Evolutionary conservation across 176 grass and related monocot species (phyloP), one percentile per base, ranked within the genome.

Genomic region (Eragrostis nindensis): DNA sequence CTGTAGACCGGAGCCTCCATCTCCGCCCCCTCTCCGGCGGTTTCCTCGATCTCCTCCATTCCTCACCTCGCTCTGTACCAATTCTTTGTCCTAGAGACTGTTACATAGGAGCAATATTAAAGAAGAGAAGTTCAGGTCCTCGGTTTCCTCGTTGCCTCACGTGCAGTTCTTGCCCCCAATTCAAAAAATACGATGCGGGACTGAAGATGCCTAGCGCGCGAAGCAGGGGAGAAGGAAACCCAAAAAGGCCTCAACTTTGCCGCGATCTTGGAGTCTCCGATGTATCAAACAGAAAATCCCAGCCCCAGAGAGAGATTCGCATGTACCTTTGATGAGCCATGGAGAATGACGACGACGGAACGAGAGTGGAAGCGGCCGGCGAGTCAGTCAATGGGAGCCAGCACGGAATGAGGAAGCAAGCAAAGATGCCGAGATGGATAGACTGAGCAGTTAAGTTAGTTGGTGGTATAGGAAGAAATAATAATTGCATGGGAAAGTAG

Each of bases 41-140:
- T 30, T 82, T 91, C 90, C 84, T 93, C 54, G 75, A 97, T 93
- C 71, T 93, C 90, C 22, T 24, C 47, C 64, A 17, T 74, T 11
- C 10, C 14, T 18, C n/a, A 2, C 47, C 11, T 75, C 15, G 12
- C 1, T 18, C 39, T 5, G 13, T 5, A 43, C n/a, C 44, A 18
- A 71, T 52, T 39, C 53, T 16, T 54, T 52, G n/a, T 68, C 47
- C 32, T 60, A 60, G 26, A 11, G 8, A 38, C 78, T 71, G 79
- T 4, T 29, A 5, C 62, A 76, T 9, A 56, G 32, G 57, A 83
- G 18, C 61, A 60, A 38, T 2, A 11, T 2, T 15, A 12, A 1
- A 32, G 5, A 26, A 10, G 8, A 5, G 45, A 60, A 41, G 47
- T 16, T 70, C 85, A 81, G 52, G 18, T 60, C 14, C 6, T 11